Conservation (phyloP, 2,329 filamentous ascomycete genomes). For the Basipetospora sp. region DNA sequence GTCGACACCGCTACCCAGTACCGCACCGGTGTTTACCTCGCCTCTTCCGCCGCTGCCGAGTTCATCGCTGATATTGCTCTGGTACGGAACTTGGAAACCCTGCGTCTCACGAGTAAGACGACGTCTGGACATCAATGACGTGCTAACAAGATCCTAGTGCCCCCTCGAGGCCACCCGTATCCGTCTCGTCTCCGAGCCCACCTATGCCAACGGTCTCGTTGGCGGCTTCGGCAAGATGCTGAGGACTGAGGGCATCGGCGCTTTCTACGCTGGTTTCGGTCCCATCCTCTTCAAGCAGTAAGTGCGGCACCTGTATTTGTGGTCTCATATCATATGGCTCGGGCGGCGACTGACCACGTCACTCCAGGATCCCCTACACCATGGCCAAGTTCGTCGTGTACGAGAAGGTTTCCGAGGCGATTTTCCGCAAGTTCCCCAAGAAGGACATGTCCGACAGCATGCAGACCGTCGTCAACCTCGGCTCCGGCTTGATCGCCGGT, state of each 20-base stretch:
- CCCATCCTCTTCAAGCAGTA: constrained; percentile 72
- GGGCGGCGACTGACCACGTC: too few species aligned
- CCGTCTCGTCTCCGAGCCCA: constrained; percentile 77
- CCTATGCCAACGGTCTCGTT: constrained; percentile 66
- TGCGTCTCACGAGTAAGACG: background rate
- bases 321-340: too few species aligned
- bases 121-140: background rate
- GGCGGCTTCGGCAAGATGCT: constrained; percentile 71
- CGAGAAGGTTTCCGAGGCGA: constrained; percentile 69
- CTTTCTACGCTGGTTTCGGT: constrained; percentile 85
- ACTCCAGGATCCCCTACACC: constrained; percentile 80
- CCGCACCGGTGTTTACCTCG: constrained; percentile 69
- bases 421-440: constrained; percentile 61
- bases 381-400: constrained; percentile 92
- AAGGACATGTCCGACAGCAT: constrained; percentile 47
- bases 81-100: constrained; percentile 3
- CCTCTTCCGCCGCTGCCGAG: constrained; percentile 49
- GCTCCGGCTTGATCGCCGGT: constrained; percentile 38
- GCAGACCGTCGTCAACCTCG: constrained; percentile 71
- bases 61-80: constrained; percentile 68
- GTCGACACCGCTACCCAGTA: constrained; percentile 64
- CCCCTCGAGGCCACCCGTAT: constrained; percentile 88
- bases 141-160: constrained; percentile 30
- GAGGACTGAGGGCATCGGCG: constrained; percentile 66
- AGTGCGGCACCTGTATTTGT: constrained; percentile 16